Conservation (phyloP, 176 grass and related monocot genomes). For the Dendrocalamus sinicus region DNA sequence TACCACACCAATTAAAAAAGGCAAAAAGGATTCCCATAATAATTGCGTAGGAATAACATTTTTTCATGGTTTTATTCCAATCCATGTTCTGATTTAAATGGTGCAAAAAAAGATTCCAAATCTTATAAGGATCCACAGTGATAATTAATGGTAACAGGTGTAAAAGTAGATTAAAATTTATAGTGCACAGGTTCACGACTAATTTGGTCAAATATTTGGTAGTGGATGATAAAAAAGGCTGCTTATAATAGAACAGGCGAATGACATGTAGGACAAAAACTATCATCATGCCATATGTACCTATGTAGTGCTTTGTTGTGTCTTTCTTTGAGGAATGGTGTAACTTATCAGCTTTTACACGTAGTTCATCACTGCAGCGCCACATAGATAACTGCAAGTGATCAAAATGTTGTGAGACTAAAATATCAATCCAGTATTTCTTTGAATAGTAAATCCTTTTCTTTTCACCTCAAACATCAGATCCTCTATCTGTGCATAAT, state of each 20-base stretch:
- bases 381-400: slow-evolving; percentile 88
- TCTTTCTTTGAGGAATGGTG: slow-evolving; percentile 78
- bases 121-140: neutral
- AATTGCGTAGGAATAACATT: neutral
- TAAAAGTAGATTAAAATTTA: neutral
- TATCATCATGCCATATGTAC: slow-evolving; percentile 45
- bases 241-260: neutral
- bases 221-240: slow-evolving; percentile 7
- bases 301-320: slow-evolving; percentile 90
- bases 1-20: neutral
- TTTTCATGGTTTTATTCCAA: slow-evolving; percentile 5
- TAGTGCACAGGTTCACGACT: neutral
- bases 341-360: slow-evolving; percentile 62
- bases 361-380: slow-evolving; percentile 90
- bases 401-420: slow-evolving; percentile 19
- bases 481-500: slow-evolving; percentile 97
- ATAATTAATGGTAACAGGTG: slow-evolving; percentile 13
- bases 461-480: slow-evolving; percentile 92
- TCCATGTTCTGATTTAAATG: neutral
- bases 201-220: slow-evolving; percentile 33
- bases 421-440: slow-evolving; percentile 12
- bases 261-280: neutral
- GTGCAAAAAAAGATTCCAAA: neutral
- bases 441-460: slow-evolving; percentile 1
- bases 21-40: neutral